phyloP scores from a whole-genome alignment of 2,329 filamentous ascomycete genomes.

The Cladosporium velox region DNA sequence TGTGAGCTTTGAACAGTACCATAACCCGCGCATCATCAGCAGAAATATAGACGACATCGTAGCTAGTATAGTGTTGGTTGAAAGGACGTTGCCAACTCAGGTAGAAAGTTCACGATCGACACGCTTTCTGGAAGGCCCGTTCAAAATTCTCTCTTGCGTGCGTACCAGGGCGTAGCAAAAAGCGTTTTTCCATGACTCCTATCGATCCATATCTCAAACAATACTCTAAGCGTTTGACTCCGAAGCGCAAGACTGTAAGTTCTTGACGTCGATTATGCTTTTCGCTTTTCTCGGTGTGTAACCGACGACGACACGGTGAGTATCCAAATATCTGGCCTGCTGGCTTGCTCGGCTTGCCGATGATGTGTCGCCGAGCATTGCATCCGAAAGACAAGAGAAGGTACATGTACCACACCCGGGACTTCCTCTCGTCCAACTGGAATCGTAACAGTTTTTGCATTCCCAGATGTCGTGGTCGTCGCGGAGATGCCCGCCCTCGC shows the following conservation, averaged over 20 bases:
- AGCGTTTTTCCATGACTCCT: background rate
- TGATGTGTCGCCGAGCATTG: too few species aligned
- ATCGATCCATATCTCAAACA: background rate
- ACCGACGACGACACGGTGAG: too few species aligned
- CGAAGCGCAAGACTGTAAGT: too few species aligned
- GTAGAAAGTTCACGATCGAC: background rate
- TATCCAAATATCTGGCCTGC: too few species aligned
- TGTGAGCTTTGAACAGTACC: background rate
- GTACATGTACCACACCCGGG: too few species aligned
- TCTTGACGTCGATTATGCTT: too few species aligned
- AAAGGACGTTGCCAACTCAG: background rate
- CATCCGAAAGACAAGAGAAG: too few species aligned
- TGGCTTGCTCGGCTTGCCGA: too few species aligned
- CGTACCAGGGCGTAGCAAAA: background rate
- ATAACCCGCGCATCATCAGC: background rate
- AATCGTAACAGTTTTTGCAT: too few species aligned
- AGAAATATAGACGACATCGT: background rate
- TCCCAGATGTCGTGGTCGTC: background rate
- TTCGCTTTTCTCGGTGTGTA: too few species aligned
- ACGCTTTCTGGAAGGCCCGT: background rate
- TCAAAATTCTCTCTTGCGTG: background rate
- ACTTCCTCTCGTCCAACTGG: too few species aligned
- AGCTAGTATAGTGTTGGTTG: background rate
- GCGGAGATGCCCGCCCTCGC: background rate
- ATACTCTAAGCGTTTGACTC: background rate